A percentile compares a stretch with the other conserved stretches of the same genome.
These are phyloP conservation scores for Candida berthetii DNA, from an alignment of 805 yeast species.

Conservation along the genomic window DNA sequence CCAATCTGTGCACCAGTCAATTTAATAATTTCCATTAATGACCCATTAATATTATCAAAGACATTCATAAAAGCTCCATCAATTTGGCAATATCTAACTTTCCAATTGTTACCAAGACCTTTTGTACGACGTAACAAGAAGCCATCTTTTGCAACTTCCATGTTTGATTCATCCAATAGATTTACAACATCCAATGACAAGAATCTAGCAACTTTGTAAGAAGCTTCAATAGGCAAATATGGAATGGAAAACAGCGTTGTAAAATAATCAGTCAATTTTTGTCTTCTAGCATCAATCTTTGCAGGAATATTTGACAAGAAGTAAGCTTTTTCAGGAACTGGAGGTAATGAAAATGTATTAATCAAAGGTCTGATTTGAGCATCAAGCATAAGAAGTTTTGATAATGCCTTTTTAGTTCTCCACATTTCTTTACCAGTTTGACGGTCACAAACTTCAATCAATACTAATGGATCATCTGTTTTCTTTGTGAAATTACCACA, in stretches of 20 bases:
- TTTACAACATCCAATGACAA: constrained; percentile 63
- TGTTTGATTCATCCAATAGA: constrained; percentile 43
- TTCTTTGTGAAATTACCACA: constrained; percentile 32
- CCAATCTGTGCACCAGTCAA: constrained; percentile 51
- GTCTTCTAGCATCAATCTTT: constrained; percentile 57
- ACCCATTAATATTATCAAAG: constrained; percentile 52
- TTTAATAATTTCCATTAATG: constrained; percentile 43
- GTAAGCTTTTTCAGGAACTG: constrained; percentile 56
- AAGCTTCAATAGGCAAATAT: constrained; percentile 46
- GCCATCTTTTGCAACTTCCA: constrained; percentile 58
- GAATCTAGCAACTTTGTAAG: constrained; percentile 52
- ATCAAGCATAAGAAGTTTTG: constrained; percentile 59
- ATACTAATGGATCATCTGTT: constrained; percentile 51
- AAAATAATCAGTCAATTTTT: constrained; percentile 53
- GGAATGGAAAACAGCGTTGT: constrained; percentile 49
- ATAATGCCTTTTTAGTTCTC: constrained; percentile 59
- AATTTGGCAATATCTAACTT: constrained; percentile 59
- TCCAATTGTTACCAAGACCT: constrained; percentile 63
- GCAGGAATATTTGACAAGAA: constrained; percentile 56
- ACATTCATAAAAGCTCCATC: constrained; percentile 54
- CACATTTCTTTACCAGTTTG: constrained; percentile 64
- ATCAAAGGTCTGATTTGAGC: constrained; percentile 46
- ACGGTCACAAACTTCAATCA: constrained; percentile 60
- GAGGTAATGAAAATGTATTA: constrained; percentile 42
- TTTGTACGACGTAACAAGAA: constrained; percentile 57